Base-by-base conservation (phyloP, 1,284 basidiomycete genomes). In the Trametes sp. region DNA sequence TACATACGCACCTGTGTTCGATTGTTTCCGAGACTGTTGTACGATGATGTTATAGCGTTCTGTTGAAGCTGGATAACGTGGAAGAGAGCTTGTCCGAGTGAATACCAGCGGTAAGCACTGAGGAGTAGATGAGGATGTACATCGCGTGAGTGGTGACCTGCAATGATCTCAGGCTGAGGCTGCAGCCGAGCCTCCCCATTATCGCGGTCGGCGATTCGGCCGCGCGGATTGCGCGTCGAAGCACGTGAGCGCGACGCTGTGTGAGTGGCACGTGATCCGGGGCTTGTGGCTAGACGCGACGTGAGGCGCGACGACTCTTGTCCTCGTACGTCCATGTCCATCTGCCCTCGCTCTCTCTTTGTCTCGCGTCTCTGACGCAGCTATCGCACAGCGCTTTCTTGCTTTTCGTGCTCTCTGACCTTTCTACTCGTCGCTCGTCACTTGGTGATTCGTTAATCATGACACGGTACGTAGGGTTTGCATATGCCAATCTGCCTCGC, bases 181-280 rank as follows among this genome's bases (percentile, higher is more conserved):
- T n/a, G n/a, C n/a, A n/a, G n/a, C n/a, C n/a, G n/a, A n/a, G n/a
- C n/a, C n/a, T n/a, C n/a, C n/a, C n/a, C n/a, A n/a, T n/a, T 16
- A 16, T 28, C 13, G 44, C 23, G 24, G 24, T 13, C 5, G 28
- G 24, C 24, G 23, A 19, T n/a, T 26, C 21, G 44, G 21, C 24
- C 44, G 44, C 29, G 49, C 1, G 8, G 31, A 21, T 23, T 19
- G 21, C 26, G n/a, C 13, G 19, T 10, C 5, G 19, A 16, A 7
- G 13, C 61, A 50, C 31, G 52, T 62, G 61, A 62, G 24, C 46
- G 62, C 54, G 62, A 63, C 53, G 29, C 16, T n/a, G 49, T 54
- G 54, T 45, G 59, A n/a, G 2, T 0, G 21, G 14, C 63, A 61
- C 54, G 60, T 61, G 59, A 13, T 24, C 9, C 21, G 24, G 24